Conservation (phyloP, 1,284 basidiomycete species). For the Singerocomus inundabilis region DNA sequence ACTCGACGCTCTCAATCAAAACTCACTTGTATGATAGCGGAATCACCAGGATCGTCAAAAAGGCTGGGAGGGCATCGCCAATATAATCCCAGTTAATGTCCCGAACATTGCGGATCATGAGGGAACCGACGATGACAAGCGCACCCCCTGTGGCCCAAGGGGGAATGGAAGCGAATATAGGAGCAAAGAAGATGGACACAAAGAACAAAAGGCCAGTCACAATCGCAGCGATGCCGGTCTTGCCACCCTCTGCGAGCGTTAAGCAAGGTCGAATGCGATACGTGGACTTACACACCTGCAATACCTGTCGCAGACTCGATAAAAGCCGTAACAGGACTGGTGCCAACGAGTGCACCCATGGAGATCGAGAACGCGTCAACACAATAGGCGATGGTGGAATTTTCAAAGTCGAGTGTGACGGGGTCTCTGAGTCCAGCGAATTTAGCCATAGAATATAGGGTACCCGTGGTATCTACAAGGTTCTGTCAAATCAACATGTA, state of each 20-base stretch:
- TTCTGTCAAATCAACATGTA: conserved; percentile 1
- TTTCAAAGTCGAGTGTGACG: conserved; percentile 85
- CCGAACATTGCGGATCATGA: conserved; percentile 87
- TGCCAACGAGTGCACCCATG: conserved; percentile 81
- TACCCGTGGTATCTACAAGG: conserved; percentile 55
- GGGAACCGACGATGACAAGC: conserved; percentile 80
- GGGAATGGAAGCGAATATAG: conserved; percentile 87
- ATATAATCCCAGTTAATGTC: conserved; percentile 90
- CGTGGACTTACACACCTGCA: conserved; percentile 42
- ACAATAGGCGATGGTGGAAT: conserved; percentile 82
- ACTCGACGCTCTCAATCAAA: neutral
- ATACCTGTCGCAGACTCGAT: conserved; percentile 84
- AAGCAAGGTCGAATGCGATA: neutral
- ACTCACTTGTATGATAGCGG: conserved; percentile 75
- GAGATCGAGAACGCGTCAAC: conserved; percentile 81
- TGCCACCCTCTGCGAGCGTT: conserved; percentile 69
- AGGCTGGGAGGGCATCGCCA: conserved; percentile 83
- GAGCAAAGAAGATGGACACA: conserved; percentile 85
- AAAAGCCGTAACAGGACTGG: conserved; percentile 87
- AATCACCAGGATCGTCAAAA: conserved; percentile 76
- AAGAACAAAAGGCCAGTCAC: conserved; percentile 80
- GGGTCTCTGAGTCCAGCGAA: conserved; percentile 88
- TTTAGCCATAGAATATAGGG: conserved; percentile 89
- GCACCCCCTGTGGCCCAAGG: conserved; percentile 88
- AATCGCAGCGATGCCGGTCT: conserved; percentile 83